Percentiles rank a stretch among this genome's conserved stretches.
Evolutionary conservation across 306 rosid genomes (phyloP).

Genomic region (Medicago lupulina): DNA sequence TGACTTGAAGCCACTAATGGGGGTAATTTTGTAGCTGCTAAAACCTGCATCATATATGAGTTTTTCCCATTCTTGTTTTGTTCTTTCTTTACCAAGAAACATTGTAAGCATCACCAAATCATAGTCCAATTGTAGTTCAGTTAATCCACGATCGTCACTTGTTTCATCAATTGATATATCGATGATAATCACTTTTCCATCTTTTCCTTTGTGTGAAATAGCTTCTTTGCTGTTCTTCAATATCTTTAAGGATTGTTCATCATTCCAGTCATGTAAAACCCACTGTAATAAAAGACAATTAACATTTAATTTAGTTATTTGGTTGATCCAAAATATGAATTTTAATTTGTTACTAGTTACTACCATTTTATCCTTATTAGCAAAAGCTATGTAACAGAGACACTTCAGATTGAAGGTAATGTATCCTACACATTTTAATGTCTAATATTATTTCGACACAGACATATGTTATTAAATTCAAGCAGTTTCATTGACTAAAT

Average conservation of each 20-base stretch:
- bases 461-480: no score
- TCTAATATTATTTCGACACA: no score
- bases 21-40: slow-evolving; percentile 47
- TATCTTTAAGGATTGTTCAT: slow-evolving; percentile 43
- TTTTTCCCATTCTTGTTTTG: slow-evolving; percentile 57
- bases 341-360: no score
- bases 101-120: slow-evolving; percentile 57
- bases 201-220: slow-evolving; percentile 43
- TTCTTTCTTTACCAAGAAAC: slow-evolving; percentile 47
- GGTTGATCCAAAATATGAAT: not conserved
- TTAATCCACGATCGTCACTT: slow-evolving; percentile 25
- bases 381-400: no score
- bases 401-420: no score
- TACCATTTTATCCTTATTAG: no score
- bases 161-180: slow-evolving; percentile 50
- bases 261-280: slow-evolving; percentile 49
- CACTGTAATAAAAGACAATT: slow-evolving; percentile 37
- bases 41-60: slow-evolving; percentile 62
- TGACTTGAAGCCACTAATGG: slow-evolving; percentile 55
- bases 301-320: not conserved
- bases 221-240: slow-evolving; percentile 56
- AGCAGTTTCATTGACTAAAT: no score
- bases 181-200: slow-evolving; percentile 57
- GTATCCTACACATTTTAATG: no score
- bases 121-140: slow-evolving; percentile 44